Evolutionary conservation across 2,329 filamentous ascomycete genomes (phyloP).

Genomic region (Scopulariopsis brevicaulis): DNA sequence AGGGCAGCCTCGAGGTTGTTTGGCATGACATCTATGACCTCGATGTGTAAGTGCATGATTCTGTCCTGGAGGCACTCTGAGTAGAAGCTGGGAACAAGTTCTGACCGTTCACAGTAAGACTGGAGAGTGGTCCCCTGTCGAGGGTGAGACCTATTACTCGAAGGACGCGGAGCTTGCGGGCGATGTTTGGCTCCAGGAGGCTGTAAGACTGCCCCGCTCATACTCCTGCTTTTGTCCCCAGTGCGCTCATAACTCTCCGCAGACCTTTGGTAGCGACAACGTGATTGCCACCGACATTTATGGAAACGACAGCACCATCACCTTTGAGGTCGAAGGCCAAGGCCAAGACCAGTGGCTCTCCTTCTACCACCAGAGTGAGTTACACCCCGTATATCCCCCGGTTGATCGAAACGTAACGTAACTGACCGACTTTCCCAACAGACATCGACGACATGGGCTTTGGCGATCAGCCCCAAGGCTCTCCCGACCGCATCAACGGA

Average conservation of each 20-base stretch:
- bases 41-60: slow-evolving; percentile 25
- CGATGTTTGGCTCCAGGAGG: slow-evolving; percentile 36
- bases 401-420: neutral
- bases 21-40: slow-evolving; percentile 45
- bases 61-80: slow-evolving; percentile 35
- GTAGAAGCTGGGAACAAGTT: slow-evolving; percentile 29
- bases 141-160: slow-evolving; percentile 33
- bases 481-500: slow-evolving; percentile 47
- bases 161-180: slow-evolving; percentile 30
- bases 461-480: slow-evolving; percentile 40
- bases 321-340: slow-evolving; percentile 32
- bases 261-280: slow-evolving; percentile 29
- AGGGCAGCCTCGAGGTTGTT: slow-evolving; percentile 31
- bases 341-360: slow-evolving; percentile 41
- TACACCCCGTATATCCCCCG: too few species aligned
- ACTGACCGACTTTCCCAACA: neutral
- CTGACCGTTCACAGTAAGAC: slow-evolving; percentile 19
- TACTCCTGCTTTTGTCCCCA: too few species aligned
- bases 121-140: slow-evolving; percentile 31
- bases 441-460: slow-evolving; percentile 51
- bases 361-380: slow-evolving; percentile 38
- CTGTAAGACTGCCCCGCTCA: slow-evolving; percentile 12
- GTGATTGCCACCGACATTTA: slow-evolving; percentile 37
- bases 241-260: slow-evolving; percentile 19
- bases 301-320: slow-evolving; percentile 39